phyloP scores from a whole-genome alignment of 805 yeast genomes.

The Lipomyces oligophaga region DNA sequence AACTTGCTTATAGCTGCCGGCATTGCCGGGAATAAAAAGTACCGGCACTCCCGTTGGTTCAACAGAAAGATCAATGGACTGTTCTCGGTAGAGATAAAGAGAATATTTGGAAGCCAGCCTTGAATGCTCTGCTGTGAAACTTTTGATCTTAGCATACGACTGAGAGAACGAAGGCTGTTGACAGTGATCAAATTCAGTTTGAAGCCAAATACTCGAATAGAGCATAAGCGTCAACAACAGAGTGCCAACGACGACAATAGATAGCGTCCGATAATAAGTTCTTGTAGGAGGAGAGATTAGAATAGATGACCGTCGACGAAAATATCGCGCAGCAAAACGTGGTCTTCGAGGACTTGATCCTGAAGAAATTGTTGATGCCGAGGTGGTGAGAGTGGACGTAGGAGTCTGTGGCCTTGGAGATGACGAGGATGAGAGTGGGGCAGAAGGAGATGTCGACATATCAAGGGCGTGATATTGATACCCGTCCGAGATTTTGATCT shows the following conservation, averaged over 20 bases:
- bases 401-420: no score
- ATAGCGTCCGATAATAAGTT: constrained; percentile 9
- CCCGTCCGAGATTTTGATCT: no score
- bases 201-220: constrained; percentile 15
- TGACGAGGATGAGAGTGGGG: no score
- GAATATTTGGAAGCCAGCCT: constrained; percentile 76
- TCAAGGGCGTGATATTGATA: no score
- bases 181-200: constrained; percentile 43
- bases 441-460: no score
- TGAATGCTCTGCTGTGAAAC: constrained; percentile 66
- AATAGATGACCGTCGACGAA: constrained; percentile 4
- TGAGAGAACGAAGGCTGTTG: constrained; percentile 75
- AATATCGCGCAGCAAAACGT: no score
- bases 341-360: no score
- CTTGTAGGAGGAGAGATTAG: not conserved
- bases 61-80: constrained; percentile 38
- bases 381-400: no score
- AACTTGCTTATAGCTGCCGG: constrained; percentile 86
- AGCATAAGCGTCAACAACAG: constrained; percentile 8
- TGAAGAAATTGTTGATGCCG: no score
- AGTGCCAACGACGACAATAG: constrained; percentile 12
- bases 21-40: constrained; percentile 93
- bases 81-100: constrained; percentile 80
- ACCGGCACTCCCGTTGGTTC: constrained; percentile 80
- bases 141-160: constrained; percentile 68